Conservation (phyloP, 2,329 filamentous ascomycete species). For the Stachybotrys elegans region DNA sequence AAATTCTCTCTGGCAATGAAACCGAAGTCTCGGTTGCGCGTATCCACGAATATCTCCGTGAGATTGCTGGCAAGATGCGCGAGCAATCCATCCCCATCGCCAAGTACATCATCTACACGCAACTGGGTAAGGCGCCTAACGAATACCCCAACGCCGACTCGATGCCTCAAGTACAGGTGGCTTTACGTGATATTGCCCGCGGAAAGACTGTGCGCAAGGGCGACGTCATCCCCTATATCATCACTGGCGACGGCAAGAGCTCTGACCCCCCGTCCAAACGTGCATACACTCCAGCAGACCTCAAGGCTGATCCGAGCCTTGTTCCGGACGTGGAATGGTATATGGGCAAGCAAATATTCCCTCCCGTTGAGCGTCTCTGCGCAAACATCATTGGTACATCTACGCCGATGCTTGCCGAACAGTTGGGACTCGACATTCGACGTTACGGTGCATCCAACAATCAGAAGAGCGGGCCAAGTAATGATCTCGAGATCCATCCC, state of each 20-base stretch:
- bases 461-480: constrained; percentile 43
- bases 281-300: constrained; percentile 79
- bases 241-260: constrained; percentile 66
- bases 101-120: constrained; percentile 97
- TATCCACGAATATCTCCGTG: constrained; percentile 88
- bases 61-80: constrained; percentile 82
- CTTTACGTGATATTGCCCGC: constrained; percentile 77
- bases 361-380: constrained; percentile 94
- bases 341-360: constrained; percentile 95
- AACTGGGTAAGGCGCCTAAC: constrained; percentile 87
- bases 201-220: constrained; percentile 88
- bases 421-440: constrained; percentile 82
- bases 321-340: constrained; percentile 96
- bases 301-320: constrained; percentile 70
- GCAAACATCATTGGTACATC: constrained; percentile 94
- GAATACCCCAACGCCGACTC: constrained; percentile 92
- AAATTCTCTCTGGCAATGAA: constrained; percentile 91
- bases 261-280: constrained; percentile 78
- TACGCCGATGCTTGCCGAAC: constrained; percentile 82
- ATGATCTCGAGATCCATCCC: constrained; percentile 74
- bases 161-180: constrained; percentile 97
- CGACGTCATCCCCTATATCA: constrained; percentile 94
- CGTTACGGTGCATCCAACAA: constrained; percentile 62
- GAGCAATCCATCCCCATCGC: constrained; percentile 66
- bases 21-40: constrained; percentile 81